Percentiles rank a stretch among this genome's conserved stretches.
These are phyloP conservation scores for Phytopythium kandeliae DNA, from an alignment of 352 stramenopile species.

Conservation along the genomic window DNA sequence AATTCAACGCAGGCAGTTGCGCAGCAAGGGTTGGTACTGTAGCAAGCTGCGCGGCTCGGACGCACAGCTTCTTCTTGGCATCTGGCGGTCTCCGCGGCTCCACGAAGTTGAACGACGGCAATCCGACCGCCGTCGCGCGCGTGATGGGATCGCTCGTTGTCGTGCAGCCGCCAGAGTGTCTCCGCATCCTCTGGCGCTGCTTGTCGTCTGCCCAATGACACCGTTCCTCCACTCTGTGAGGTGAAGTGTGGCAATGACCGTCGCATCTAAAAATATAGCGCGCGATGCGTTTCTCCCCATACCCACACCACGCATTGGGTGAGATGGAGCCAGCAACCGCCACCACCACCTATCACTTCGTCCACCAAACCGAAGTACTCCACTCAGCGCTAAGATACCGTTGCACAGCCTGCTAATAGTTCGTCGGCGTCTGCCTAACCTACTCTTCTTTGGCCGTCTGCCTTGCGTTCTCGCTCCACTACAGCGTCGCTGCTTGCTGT, in stretches of 20 bases:
- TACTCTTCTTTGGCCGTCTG: background rate
- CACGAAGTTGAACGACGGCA: conserved; percentile 69
- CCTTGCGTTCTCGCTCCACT: conserved; percentile 3
- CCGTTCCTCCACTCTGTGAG: too few species aligned
- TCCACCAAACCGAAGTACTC: background rate
- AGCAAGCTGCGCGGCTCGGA: background rate
- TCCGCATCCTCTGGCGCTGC: background rate
- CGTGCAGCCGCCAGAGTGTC: background rate
- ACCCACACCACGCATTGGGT: background rate
- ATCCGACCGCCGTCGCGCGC: conserved; percentile 20
- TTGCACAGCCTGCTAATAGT: conserved; percentile 3
- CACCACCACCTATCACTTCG: background rate
- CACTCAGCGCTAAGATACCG: background rate
- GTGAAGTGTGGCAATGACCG: background rate
- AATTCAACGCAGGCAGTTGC: background rate
- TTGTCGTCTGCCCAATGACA: background rate
- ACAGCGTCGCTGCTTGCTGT: conserved; percentile 42
- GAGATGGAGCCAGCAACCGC: background rate
- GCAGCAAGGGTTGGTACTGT: background rate
- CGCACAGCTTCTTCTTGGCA: conserved; percentile 4
- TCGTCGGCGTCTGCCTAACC: too few species aligned
- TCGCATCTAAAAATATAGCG: background rate
- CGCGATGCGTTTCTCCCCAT: background rate
- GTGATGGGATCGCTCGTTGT: conserved; percentile 8
- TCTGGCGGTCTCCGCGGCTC: conserved; percentile 14